phyloP scores from a whole-genome alignment of 2,329 filamentous ascomycete species.

The Hyphodiscus sp. region DNA sequence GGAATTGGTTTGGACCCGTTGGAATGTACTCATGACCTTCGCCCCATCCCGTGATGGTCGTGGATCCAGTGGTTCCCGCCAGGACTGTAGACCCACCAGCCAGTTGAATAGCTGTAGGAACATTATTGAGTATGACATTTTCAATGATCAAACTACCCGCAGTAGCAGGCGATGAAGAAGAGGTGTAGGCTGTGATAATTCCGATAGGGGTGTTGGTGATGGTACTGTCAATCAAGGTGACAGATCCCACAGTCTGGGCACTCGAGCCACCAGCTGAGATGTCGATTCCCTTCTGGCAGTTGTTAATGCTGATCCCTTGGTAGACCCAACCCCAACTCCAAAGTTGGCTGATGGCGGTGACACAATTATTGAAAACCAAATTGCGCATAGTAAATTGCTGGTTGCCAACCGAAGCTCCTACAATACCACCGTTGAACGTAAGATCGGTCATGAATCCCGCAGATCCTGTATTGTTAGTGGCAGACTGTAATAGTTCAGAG shows the following conservation, averaged over 20 bases:
- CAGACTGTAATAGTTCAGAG: constrained; percentile 46
- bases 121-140: constrained; percentile 72
- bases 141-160: constrained; percentile 69
- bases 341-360: constrained; percentile 48
- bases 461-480: constrained; percentile 31
- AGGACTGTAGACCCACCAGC: constrained; percentile 52
- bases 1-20: constrained; percentile 33
- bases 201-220: constrained; percentile 45
- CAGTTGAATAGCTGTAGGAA: constrained; percentile 57
- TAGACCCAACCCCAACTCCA: constrained; percentile 58
- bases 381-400: constrained; percentile 60
- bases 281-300: constrained; percentile 46
- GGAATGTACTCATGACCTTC: constrained; percentile 68
- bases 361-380: constrained; percentile 39
- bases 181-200: constrained; percentile 42
- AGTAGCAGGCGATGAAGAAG: constrained; percentile 38
- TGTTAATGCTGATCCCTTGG: constrained; percentile 43
- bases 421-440: constrained; percentile 52
- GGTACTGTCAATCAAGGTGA: constrained; percentile 49
- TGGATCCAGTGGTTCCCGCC: constrained; percentile 51
- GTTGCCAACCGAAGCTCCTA: constrained; percentile 54
- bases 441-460: constrained; percentile 55
- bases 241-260: constrained; percentile 44
- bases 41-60: constrained; percentile 61
- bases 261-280: constrained; percentile 37